phyloP scores from a whole-genome alignment of 1,284 basidiomycete species.

The Phylloboletellus chloephorus region DNA sequence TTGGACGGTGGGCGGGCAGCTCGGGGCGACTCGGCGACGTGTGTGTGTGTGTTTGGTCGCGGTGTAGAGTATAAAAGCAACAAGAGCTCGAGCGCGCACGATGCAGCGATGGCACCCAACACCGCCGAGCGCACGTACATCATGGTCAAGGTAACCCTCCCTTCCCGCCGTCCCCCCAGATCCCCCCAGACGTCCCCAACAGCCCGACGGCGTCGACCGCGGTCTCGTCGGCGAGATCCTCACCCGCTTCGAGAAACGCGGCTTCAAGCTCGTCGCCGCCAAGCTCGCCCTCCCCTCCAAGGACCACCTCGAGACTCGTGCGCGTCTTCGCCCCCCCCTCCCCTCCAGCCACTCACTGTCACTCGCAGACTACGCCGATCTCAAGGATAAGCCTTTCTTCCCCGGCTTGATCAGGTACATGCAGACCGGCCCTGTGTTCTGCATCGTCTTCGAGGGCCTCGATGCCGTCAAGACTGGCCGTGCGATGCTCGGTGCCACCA shows the following conservation, averaged over 20 bases:
- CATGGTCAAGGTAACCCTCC: constrained; percentile 73
- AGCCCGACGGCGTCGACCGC: constrained; percentile 98
- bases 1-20: no score
- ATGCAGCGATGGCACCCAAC: constrained; percentile 38
- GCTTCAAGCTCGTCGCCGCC: constrained; percentile 89
- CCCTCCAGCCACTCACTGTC: constrained; percentile 16
- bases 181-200: constrained; percentile 9
- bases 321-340: constrained; percentile 15
- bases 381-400: constrained; percentile 90
- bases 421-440: constrained; percentile 93
- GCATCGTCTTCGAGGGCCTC: constrained; percentile 96
- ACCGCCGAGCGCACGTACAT: constrained; percentile 75
- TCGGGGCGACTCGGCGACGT: constrained; percentile 21
- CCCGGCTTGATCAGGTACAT: constrained; percentile 91
- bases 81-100: no score
- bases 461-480: constrained; percentile 97
- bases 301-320: constrained; percentile 84
- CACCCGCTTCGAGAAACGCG: constrained; percentile 89
- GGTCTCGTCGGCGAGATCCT: constrained; percentile 94
- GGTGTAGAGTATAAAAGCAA: no score
- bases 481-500: constrained; percentile 93
- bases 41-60: constrained; percentile 38
- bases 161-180: neutral
- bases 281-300: constrained; percentile 76
- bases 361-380: constrained; percentile 83